Evolutionary conservation across 1,284 basidiomycete species (phyloP).

Genomic region (Trametes polyzona): DNA sequence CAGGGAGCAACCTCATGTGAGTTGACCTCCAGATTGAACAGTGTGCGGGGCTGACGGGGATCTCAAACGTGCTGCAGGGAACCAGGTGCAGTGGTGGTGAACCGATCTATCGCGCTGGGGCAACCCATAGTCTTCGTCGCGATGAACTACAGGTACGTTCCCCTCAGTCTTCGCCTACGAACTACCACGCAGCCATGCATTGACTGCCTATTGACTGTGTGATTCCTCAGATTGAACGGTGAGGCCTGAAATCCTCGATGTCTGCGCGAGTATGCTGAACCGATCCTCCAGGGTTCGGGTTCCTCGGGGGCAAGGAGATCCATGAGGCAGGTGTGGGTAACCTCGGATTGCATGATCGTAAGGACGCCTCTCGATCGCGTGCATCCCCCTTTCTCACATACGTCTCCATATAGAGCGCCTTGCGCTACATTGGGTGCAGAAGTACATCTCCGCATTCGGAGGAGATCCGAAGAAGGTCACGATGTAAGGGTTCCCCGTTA

Average conservation of each 20-base stretch:
- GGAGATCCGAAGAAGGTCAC: constrained; percentile 44
- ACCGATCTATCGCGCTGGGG: constrained; percentile 41
- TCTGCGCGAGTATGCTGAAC: not conserved
- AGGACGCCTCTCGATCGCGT: constrained; percentile 25
- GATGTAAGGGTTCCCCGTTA: constrained; percentile 23
- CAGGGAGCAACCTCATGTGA: constrained; percentile 18
- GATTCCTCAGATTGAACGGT: constrained; percentile 12
- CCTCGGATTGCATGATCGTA: constrained; percentile 58
- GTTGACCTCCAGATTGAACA: not conserved
- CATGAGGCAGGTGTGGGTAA: constrained; percentile 55
- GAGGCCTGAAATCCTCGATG: not conserved
- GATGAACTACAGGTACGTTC: constrained; percentile 40
- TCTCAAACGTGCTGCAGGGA: constrained; percentile 5
- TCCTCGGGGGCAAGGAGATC: constrained; percentile 45
- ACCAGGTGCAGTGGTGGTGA: constrained; percentile 36
- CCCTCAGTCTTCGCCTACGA: too few relatives aligned
- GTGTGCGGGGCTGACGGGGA: too few relatives aligned
- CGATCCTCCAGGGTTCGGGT: constrained; percentile 14
- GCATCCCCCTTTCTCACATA: too few relatives aligned
- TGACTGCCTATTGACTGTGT: too few relatives aligned
- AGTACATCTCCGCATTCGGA: constrained; percentile 46
- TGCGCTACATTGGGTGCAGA: constrained; percentile 61
- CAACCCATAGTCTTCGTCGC: constrained; percentile 39
- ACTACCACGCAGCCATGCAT: too few relatives aligned
- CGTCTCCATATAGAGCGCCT: constrained; percentile 11